A percentile compares a stretch with the other conserved stretches of the same genome.
These are phyloP conservation scores for Oryza glaberrima DNA, from an alignment of 176 grass and related monocot genomes.

Conservation along the genomic window DNA sequence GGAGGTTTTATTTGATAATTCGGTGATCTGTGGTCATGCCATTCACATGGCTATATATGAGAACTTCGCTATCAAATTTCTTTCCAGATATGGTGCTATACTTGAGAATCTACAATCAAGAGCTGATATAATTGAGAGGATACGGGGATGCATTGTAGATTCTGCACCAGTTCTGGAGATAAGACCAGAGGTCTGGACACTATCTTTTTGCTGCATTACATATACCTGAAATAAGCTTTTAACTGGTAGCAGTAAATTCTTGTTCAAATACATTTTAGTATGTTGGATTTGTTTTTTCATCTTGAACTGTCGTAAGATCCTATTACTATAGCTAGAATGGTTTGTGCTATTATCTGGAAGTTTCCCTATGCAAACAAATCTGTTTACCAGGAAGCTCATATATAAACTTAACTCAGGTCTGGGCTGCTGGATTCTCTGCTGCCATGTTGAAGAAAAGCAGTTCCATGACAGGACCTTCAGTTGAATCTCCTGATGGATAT, in stretches of 20 bases:
- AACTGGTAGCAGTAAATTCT: conserved; percentile 4
- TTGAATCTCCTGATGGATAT: conserved; percentile 45
- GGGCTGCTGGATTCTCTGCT: conserved; percentile 96
- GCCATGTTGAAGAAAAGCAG: conserved; percentile 80
- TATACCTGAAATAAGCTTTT: background rate
- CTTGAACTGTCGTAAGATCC: background rate
- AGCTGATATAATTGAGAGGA: conserved; percentile 78
- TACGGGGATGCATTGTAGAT: conserved; percentile 90
- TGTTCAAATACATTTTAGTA: background rate
- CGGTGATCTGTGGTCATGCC: background rate
- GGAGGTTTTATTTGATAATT: background rate
- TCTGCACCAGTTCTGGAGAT: conserved; percentile 91
- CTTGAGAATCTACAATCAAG: conserved; percentile 86
- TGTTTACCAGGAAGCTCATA: conserved; percentile 37
- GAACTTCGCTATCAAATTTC: background rate
- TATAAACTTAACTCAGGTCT: conserved; percentile 63
- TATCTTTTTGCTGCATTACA: background rate
- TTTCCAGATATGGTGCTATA: conserved; percentile 78
- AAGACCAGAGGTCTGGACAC: conserved; percentile 74
- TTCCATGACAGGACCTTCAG: conserved; percentile 51
- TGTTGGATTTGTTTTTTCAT: background rate
- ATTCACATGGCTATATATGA: conserved; percentile 14
- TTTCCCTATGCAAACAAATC: conserved; percentile 14
- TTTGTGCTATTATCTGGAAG: background rate
- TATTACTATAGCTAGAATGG: background rate